Evolutionary conservation across 2,329 filamentous ascomycete genomes (phyloP).

Genomic region (Onygenales sp.): DNA sequence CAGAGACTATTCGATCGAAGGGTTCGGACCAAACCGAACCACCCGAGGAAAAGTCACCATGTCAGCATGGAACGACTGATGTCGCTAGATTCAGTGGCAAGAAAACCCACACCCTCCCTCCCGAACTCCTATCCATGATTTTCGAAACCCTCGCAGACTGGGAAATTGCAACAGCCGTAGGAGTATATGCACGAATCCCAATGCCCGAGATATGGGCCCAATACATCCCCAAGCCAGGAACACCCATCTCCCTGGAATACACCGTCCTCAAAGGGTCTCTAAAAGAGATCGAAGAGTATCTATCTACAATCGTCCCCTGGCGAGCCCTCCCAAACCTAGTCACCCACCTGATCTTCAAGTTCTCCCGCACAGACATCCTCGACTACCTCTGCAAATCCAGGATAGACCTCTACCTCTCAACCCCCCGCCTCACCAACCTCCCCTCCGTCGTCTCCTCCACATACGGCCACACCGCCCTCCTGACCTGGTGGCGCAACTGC

Average conservation of each 20-base stretch:
- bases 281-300: conserved; percentile 61
- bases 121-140: conserved; percentile 83
- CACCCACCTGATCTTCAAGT: conserved; percentile 84
- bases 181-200: conserved; percentile 68
- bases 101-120: conserved; percentile 46
- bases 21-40: background rate
- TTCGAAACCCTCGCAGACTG: conserved; percentile 74
- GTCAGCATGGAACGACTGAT: background rate
- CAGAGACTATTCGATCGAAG: background rate
- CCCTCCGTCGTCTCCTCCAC: conserved; percentile 82
- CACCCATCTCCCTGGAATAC: conserved; percentile 64
- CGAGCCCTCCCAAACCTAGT: conserved; percentile 69
- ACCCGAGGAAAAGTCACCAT: background rate
- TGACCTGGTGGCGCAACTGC: conserved; percentile 86
- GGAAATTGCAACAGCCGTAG: conserved; percentile 75
- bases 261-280: conserved; percentile 66
- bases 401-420: conserved; percentile 73
- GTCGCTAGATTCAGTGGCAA: background rate
- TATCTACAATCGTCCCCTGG: conserved; percentile 59
- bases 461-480: conserved; percentile 72
- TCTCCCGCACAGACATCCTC: conserved; percentile 71
- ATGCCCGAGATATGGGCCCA: conserved; percentile 64
- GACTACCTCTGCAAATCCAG: conserved; percentile 58
- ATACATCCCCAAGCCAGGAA: conserved; percentile 52
- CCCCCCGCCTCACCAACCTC: conserved; percentile 70